Evolutionary conservation across 1,284 basidiomycete species (phyloP), one percentile per base, ranked within the genome.

Genomic region (Sutorius eximius): DNA sequence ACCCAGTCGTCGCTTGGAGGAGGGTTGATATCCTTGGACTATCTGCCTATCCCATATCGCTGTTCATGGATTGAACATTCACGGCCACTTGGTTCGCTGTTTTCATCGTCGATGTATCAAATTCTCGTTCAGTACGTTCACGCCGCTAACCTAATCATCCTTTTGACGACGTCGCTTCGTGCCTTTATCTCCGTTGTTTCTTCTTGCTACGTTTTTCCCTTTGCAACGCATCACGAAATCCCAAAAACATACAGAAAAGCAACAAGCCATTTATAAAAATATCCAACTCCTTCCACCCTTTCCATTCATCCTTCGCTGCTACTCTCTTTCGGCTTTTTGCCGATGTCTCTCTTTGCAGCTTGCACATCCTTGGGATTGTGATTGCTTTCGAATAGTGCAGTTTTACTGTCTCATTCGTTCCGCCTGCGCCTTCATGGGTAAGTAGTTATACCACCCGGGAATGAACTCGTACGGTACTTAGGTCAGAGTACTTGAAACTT

Each of bases 231-330:
- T 71, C 61, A 70, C 57, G 73, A 75, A 77, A 75, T 52, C 62
- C 59, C 67, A 73, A 78, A 81, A 81, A 82, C 74, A 78, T 63
- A 66, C 71, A 75, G 65, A 77, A 78, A 77, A 79, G 58, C 49
- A 36, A 46, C 51, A 61, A 63, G 62, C 50, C 72, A 72, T 73
- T 52, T 58, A 72, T 64, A 78, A 81, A 80, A 79, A 81, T 66
- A 77, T 69, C 65, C 67, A 61, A 56, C 49, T 61, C 45, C 46
- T 51, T 59, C 45, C 62, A 58, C 58, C 57, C 41, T 61, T 60
- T 59, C 44, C 45, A 52, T 53, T 55, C 51, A 36, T 60, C 60
- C 33, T 55, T 59, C 36, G 41, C 49, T 59, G 50, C 49, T 53
- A 38, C 56, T 57, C 42, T 42, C 51, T 76, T 70, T 65, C 67